A percentile compares a stretch with the other conserved stretches of the same genome.
Conservation (phyloP, 108 stramenopile genomes). For the Cyclotella choctawhatcheeana region DNA sequence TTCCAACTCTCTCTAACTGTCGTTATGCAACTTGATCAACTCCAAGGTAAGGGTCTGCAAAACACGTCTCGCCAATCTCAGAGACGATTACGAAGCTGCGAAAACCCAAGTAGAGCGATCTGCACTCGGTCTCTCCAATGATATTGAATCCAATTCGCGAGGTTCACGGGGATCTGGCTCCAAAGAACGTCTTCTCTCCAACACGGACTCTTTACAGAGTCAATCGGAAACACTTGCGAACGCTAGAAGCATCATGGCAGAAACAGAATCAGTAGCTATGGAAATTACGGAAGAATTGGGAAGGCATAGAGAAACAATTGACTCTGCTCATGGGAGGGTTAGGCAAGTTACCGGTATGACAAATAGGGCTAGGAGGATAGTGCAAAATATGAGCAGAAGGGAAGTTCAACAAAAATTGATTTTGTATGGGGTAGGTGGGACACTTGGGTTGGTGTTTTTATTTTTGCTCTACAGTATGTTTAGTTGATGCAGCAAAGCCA, state of each 20-base stretch:
- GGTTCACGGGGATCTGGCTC: constrained; percentile 6
- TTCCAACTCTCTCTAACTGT: background rate
- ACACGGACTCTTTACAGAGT: constrained; percentile 70
- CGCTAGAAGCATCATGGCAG: constrained; percentile 90
- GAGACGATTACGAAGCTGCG: constrained; percentile 64
- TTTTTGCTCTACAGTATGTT: constrained; percentile 12
- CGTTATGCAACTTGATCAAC: background rate
- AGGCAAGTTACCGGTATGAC: constrained; percentile 90
- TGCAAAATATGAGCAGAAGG: constrained; percentile 89
- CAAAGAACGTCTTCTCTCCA: constrained; percentile 64
- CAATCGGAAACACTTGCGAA: constrained; percentile 91
- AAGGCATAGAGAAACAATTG: constrained; percentile 92
- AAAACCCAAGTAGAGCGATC: constrained; percentile 40
- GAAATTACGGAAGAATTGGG: constrained; percentile 94
- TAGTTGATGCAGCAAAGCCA: constrained; percentile 9
- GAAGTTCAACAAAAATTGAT: constrained; percentile 93
- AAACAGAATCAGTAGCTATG: constrained; percentile 93
- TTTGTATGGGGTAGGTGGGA: constrained; percentile 79
- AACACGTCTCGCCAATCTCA: constrained; percentile 41
- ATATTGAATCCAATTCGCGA: background rate
- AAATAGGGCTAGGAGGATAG: constrained; percentile 87
- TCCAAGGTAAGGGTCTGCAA: constrained; percentile 50
- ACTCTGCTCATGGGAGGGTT: constrained; percentile 85
- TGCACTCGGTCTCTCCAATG: constrained; percentile 26
- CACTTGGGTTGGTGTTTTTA: constrained; percentile 42